Percentiles rank a stretch among this genome's conserved stretches.
Evolutionary conservation across 345 rosid species (phyloP).

Genomic region (Melaleuca quinquenervia): DNA sequence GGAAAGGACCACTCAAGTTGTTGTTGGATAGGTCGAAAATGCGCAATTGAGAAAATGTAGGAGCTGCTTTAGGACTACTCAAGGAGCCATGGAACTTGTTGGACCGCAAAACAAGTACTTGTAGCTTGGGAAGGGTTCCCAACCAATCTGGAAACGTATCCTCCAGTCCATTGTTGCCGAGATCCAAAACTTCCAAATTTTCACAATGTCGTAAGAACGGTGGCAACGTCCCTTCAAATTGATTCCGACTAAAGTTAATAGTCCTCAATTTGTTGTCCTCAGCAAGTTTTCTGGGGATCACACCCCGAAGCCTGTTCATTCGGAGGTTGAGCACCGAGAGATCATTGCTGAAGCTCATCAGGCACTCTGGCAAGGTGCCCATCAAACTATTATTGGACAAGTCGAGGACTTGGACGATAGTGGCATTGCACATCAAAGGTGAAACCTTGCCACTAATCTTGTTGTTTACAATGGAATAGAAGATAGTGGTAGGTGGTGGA

Average conservation of each 20-base stretch:
- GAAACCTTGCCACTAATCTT: neutral
- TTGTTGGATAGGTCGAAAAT: neutral
- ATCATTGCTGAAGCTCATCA: neutral
- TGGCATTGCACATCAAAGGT: neutral
- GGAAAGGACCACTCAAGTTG: neutral
- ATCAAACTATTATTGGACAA: neutral
- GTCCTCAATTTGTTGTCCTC: neutral
- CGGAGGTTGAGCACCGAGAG: neutral
- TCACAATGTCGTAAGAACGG: neutral
- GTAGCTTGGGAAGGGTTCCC: neutral
- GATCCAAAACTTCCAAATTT: neutral
- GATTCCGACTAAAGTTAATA: neutral
- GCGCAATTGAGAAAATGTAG: neutral
- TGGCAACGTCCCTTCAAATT: neutral
- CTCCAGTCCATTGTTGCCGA: neutral
- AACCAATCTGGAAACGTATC: neutral
- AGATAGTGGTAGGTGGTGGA: fast-evolving
- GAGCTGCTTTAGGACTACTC: neutral
- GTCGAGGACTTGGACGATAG: fast-evolving
- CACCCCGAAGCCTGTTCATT: neutral
- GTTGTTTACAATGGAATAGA: neutral
- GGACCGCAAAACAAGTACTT: neutral
- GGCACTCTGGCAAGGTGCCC: neutral
- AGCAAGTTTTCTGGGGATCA: neutral
- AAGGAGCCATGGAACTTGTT: neutral